Percentiles rank a stretch among this genome's conserved stretches.
Evolutionary conservation across 305 asterid species (phyloP).

Genomic region (Rubia peregrina): DNA sequence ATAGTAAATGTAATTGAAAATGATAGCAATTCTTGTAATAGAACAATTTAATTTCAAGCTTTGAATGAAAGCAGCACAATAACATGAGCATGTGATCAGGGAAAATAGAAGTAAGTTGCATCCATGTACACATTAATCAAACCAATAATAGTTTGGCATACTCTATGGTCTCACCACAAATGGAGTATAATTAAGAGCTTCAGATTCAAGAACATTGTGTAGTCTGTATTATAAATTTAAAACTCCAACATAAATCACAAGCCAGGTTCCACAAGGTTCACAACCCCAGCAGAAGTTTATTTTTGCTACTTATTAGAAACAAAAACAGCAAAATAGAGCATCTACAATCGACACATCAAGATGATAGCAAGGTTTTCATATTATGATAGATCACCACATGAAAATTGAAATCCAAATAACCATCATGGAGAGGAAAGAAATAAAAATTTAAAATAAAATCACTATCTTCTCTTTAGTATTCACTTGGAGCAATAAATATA

Average conservation of each 20-base stretch:
- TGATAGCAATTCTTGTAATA: background rate
- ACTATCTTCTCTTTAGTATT: background rate
- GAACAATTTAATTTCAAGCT: background rate
- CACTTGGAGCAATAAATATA: too few relatives aligned
- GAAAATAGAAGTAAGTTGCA: background rate
- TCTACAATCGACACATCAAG: too few relatives aligned
- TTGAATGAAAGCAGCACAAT: background rate
- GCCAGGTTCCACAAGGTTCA: too few relatives aligned
- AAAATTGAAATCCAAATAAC: too few relatives aligned
- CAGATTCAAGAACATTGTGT: background rate
- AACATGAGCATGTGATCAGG: background rate
- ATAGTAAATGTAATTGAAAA: constrained; percentile 26
- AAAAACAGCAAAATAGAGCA: too few relatives aligned
- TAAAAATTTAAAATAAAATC: background rate
- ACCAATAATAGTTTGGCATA: background rate
- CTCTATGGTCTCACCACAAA: background rate
- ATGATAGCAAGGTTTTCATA: too few relatives aligned
- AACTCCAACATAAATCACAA: too few relatives aligned
- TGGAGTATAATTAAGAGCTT: background rate
- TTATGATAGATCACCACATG: too few relatives aligned
- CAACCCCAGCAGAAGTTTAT: too few relatives aligned
- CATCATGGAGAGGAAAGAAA: too few relatives aligned
- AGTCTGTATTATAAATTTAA: too few relatives aligned
- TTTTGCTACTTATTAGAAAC: too few relatives aligned
- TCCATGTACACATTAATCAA: background rate